Base-by-base conservation (phyloP, 306 rosid genomes). In the Acmispon strigosus region DNA sequence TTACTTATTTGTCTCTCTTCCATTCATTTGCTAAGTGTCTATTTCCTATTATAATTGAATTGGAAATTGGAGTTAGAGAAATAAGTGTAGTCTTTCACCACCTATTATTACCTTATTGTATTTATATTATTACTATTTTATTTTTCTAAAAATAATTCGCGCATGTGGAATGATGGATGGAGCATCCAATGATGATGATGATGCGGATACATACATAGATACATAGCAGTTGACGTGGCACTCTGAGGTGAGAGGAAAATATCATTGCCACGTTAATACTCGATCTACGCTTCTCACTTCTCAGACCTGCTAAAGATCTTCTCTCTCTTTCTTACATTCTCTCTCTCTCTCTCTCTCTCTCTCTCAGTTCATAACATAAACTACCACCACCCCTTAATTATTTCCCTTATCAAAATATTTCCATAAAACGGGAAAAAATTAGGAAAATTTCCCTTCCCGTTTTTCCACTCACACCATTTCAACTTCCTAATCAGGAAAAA, bases 191-290 rank as follows among this genome's bases (percentile, higher is more conserved):
- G 37, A 32, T 6, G 34, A 2, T 27, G 5, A 60, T 59, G 49
- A 37, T 17, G 43, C 27, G 12, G 7, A 62, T 50, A 10, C 62
- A 73, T 63, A 56, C 32, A 27, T 22, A 2, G 2, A 16, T 7
- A 19, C 12, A 15, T 39, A 57, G 13, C 10, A 76, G 36, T 73
- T 84, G 83, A 81, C 76, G 79, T 69, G 79, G 55, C 80, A 61
- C 72, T 73, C 2, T 44, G 34, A 66, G 85, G 75, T 59, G 83
- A 80, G 89, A 60, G 91, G 86, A 89, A 91, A 91, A 87, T 91
- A 91, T 91, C 93, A 80, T 73, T 44, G 92, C 88, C 97, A 91
- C 97, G 97, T 86, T 32, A 32, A 84, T 34, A 66, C 82, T 71
- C 32, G 43, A 39, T 8, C 43, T 39, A 0, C 3, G 0, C 87